These are phyloP conservation scores for Calocybe gangraenosa DNA, from an alignment of 768 basidiomycete genomes.

Conservation along the genomic window DNA sequence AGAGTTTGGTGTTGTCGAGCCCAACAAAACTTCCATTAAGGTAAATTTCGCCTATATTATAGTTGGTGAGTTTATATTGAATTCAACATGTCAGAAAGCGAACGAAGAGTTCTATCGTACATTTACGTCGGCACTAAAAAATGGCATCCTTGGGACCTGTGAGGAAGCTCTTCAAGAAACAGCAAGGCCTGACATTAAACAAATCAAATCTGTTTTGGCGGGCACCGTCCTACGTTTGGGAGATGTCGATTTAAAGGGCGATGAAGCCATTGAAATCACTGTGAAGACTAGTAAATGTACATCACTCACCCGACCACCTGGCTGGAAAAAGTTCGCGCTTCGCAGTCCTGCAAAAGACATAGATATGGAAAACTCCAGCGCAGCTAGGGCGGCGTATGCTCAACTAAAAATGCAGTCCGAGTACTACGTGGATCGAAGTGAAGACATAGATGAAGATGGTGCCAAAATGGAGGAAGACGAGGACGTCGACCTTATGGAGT, in stretches of 20 bases:
- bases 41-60: slow-evolving; percentile 37
- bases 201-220: slow-evolving; percentile 61
- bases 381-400: slow-evolving; percentile 31
- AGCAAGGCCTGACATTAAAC: slow-evolving; percentile 58
- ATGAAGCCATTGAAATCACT: slow-evolving; percentile 71
- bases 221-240: slow-evolving; percentile 75
- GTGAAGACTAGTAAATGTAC: slow-evolving; percentile 83
- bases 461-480: slow-evolving; percentile 37
- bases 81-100: no score
- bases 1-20: slow-evolving; percentile 55
- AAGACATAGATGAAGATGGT: slow-evolving; percentile 36
- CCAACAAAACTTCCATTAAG: slow-evolving; percentile 70
- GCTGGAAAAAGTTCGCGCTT: slow-evolving; percentile 73
- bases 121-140: slow-evolving; percentile 34
- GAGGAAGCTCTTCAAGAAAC: slow-evolving; percentile 62
- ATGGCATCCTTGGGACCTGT: slow-evolving; percentile 61
- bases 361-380: slow-evolving; percentile 30
- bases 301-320: slow-evolving; percentile 58
- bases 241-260: slow-evolving; percentile 57
- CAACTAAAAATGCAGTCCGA: slow-evolving; percentile 48
- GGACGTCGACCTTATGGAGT: slow-evolving; percentile 23
- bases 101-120: slow-evolving; percentile 74
- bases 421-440: slow-evolving; percentile 51
- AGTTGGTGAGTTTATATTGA: no score
- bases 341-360: slow-evolving; percentile 26